phyloP scores from a whole-genome alignment of 2,329 filamentous ascomycete genomes.

The Xylariaceae sp. region DNA sequence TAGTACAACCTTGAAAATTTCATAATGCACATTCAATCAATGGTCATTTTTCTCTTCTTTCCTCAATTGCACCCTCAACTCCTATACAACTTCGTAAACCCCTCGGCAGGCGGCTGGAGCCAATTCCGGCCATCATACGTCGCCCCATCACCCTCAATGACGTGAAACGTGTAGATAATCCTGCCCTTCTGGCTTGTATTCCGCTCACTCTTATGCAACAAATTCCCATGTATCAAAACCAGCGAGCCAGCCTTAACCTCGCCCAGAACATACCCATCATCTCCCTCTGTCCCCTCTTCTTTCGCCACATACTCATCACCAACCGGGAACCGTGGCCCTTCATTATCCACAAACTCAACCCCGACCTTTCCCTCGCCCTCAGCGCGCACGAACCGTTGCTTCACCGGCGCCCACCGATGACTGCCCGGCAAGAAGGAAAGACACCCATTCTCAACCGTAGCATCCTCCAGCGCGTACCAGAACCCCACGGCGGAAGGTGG shows the following conservation, averaged over 20 bases:
- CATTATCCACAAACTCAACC: constrained; percentile 69
- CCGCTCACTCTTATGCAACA: constrained; percentile 93
- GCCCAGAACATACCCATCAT: constrained; percentile 67
- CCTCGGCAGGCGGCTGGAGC: constrained; percentile 78
- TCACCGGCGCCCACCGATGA: constrained; percentile 66
- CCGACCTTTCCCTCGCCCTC: constrained; percentile 42
- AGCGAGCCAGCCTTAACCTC: constrained; percentile 89
- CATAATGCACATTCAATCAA: too few relatives aligned
- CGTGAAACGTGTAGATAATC: constrained; percentile 96
- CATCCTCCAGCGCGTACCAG: constrained; percentile 96
- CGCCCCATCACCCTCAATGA: constrained; percentile 75
- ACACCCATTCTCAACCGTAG: constrained; percentile 80
- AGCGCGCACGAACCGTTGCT: constrained; percentile 68
- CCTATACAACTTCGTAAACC: constrained; percentile 67
- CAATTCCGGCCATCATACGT: constrained; percentile 86
- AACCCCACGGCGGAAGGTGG: constrained; percentile 88
- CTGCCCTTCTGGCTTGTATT: constrained; percentile 82
- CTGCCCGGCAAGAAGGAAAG: constrained; percentile 81
- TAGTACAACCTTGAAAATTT: too few relatives aligned
- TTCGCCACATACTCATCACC: constrained; percentile 45
- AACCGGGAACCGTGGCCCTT: constrained; percentile 59
- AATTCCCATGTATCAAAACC: constrained; percentile 91
- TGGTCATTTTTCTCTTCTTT: too few relatives aligned
- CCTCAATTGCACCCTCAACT: too few relatives aligned
- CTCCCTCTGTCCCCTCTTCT: constrained; percentile 30